A percentile compares a stretch with the other conserved stretches of the same genome.
phyloP scores from a whole-genome alignment of 768 basidiomycete genomes.

The Mycena kentingensis region DNA sequence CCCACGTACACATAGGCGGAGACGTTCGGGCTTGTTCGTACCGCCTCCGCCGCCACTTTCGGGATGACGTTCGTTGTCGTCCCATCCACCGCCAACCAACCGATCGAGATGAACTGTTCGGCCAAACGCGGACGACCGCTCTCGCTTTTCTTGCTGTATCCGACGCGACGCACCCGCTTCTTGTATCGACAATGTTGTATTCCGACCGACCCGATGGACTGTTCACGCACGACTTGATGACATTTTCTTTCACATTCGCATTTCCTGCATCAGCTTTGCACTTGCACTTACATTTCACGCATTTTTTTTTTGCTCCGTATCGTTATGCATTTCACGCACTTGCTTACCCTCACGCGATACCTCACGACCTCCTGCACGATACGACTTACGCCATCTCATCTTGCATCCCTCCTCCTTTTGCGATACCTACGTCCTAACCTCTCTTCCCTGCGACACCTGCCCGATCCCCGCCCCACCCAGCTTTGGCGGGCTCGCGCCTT shows the following conservation, averaged over 20 bases:
- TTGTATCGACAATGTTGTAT: background rate
- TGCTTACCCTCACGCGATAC: background rate
- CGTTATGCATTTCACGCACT: background rate
- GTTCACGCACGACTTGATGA: background rate
- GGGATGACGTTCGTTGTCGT: background rate
- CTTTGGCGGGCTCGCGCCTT: too few relatives aligned
- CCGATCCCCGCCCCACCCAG: too few relatives aligned
- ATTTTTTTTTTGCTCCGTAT: too few relatives aligned
- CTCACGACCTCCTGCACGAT: background rate
- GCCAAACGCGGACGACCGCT: too few relatives aligned
- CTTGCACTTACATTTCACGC: background rate
- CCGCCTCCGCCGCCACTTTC: background rate
- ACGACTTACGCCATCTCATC: background rate
- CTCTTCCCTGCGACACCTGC: background rate
- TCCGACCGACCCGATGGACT: background rate
- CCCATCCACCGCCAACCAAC: background rate
- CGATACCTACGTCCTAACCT: background rate
- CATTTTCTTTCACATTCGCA: too few relatives aligned
- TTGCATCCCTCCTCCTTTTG: background rate
- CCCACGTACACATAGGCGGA: conserved; percentile 7
- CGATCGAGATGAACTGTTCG: too few relatives aligned
- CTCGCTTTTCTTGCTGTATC: too few relatives aligned
- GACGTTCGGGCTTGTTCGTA: background rate
- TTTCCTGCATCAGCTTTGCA: background rate
- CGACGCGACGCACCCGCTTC: background rate